Base-by-base conservation (phyloP, 768 basidiomycete genomes). In the Saitozyma sp. region DNA sequence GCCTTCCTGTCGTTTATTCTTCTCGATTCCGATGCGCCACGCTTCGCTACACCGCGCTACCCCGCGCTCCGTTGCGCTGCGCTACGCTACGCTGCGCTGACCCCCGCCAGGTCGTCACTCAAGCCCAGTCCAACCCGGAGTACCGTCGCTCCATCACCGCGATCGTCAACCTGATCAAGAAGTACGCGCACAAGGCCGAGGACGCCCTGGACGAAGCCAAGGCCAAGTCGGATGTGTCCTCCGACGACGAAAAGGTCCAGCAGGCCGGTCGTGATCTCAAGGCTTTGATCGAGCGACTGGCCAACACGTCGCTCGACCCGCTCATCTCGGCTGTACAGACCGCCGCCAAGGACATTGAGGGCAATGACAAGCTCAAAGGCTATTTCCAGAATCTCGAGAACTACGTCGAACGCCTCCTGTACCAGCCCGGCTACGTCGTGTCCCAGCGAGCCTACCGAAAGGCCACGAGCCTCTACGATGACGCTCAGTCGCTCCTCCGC, bases 401-500 rank as follows among this genome's bases (percentile, higher is more conserved):
- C 11, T 79, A 74, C 65, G 37, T 80, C 54, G 77, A 82, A 40
- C 73, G 80, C 11, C 54, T 78, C 16, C 63, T 82, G 54, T 73
- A 80, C 66, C 76, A 80, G 43, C 72, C 77, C 17, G 79, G 79
- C 13, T 82, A 82, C 72, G 73, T 79, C 46, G 73, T 74, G n/a
- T 77, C 75, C 9, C 74, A 75, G 61, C 69, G 70, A 55, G 80
- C 80, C 9, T 78, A 78, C 62, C 70, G 80, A 37, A 74, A 78
- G 54, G 79, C 78, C 14, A 75, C 74, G 19, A 65, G 69, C 13
- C 71, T 82, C 20, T 80, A 79, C 71, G 77, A 82, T 62, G 77
- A 79, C 56, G 80, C 79, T 6, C 76, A 81, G 55, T 73, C 73
- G 0, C 72, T 81, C 49, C 60, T 79, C 63, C 56, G 67, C 11